A percentile compares a stretch with the other conserved stretches of the same genome.
phyloP scores from a whole-genome alignment of 2,329 filamentous ascomycete species.

The Alternaria sp. region DNA sequence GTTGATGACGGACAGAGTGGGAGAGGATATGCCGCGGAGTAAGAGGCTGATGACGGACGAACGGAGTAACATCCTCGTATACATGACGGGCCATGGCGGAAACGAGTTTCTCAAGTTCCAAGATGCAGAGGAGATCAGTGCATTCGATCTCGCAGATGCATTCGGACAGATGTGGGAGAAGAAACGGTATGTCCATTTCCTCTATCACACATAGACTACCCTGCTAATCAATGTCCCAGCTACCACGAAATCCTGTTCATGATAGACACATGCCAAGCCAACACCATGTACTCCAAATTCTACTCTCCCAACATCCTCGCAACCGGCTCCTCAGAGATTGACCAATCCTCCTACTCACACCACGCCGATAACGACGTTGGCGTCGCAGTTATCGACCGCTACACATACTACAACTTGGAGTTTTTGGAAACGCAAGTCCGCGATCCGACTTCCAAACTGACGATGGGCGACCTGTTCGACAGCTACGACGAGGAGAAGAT shows the following conservation, averaged over 20 bases:
- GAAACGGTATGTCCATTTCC: conserved; percentile 70
- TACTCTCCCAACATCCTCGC: conserved; percentile 99
- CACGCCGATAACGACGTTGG: conserved; percentile 98
- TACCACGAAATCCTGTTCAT: conserved; percentile 99
- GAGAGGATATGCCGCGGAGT: conserved; percentile 92
- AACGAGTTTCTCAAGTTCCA: conserved; percentile 99
- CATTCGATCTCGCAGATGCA: conserved; percentile 93
- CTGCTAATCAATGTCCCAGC: conserved; percentile 52
- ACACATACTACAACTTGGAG: conserved; percentile 98
- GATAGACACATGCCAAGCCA: conserved; percentile 99
- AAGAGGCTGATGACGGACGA: conserved; percentile 95
- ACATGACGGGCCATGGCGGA: conserved; percentile 98
- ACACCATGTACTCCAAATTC: conserved; percentile 98
- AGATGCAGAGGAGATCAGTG: conserved; percentile 96
- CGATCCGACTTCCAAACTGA: conserved; percentile 86
- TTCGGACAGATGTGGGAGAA: conserved; percentile 99
- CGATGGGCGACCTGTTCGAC: conserved; percentile 92
- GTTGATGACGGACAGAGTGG: conserved; percentile 90
- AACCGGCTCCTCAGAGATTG: conserved; percentile 93
- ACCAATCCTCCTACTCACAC: conserved; percentile 96
- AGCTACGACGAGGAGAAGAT: conserved; percentile 96
- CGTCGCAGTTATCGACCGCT: conserved; percentile 96
- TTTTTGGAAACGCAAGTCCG: conserved; percentile 92
- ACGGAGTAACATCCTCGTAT: conserved; percentile 94
- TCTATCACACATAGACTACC: background rate